phyloP scores from a whole-genome alignment of 2,329 filamentous ascomycete genomes.

The Hortaea sp. region DNA sequence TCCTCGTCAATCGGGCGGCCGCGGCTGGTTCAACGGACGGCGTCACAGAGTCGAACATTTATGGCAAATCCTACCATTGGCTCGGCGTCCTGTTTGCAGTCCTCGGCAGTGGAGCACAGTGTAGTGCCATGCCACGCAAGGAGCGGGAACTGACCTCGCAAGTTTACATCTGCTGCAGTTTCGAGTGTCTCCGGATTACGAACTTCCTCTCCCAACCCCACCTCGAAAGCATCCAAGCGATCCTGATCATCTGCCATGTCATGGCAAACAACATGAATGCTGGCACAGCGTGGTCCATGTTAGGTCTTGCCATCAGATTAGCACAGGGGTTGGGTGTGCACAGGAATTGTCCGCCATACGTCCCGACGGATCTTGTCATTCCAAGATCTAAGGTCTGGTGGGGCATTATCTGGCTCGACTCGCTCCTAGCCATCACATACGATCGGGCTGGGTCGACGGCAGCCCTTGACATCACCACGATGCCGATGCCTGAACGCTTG shows the following conservation, averaged over 20 bases:
- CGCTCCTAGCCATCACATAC: conserved; percentile 53
- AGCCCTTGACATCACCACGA: conserved; percentile 41
- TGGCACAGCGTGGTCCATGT: conserved; percentile 52
- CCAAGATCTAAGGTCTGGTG: conserved; percentile 36
- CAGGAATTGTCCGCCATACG: conserved; percentile 45
- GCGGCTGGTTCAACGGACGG: conserved; percentile 29
- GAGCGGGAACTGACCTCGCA: conserved; percentile 54
- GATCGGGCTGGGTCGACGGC: conserved; percentile 48
- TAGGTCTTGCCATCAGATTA: conserved; percentile 50
- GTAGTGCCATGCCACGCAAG: conserved; percentile 46
- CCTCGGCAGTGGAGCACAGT: conserved; percentile 53
- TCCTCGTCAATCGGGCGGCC: conserved; percentile 43
- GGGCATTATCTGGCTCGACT: conserved; percentile 57
- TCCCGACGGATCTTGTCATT: conserved; percentile 37
- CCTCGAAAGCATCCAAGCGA: conserved; percentile 51
- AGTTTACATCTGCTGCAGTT: conserved; percentile 56
- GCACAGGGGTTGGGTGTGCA: conserved; percentile 52
- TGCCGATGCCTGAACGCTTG: conserved; percentile 25
- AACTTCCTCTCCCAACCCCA: conserved; percentile 54
- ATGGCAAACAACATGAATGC: conserved; percentile 40
- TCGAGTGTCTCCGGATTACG: conserved; percentile 53
- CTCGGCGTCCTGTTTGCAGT: conserved; percentile 52
- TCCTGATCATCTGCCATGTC: conserved; percentile 51
- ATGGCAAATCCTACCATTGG: conserved; percentile 49
- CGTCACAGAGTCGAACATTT: conserved; percentile 45